phyloP scores from a whole-genome alignment of 768 basidiomycete species.

The Agrocybe praecox region DNA sequence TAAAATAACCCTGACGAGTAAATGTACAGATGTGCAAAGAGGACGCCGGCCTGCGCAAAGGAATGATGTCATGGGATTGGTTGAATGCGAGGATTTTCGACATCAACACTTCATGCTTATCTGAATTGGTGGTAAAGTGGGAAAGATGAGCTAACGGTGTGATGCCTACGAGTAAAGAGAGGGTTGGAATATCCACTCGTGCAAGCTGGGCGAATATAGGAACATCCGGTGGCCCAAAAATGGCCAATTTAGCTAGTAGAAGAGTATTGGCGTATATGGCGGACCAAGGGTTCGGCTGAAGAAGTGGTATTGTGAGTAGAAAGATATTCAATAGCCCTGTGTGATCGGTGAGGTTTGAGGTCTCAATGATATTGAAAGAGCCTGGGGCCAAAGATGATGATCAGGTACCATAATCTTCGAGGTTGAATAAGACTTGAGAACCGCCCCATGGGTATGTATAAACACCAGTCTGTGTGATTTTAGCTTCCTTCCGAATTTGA shows the following conservation, averaged over 20 bases:
- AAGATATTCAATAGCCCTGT: constrained; percentile 52
- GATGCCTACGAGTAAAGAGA: constrained; percentile 46
- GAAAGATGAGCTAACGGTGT: constrained; percentile 39
- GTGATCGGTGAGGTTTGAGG: constrained; percentile 52
- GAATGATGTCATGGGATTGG: constrained; percentile 38
- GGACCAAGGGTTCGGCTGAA: constrained; percentile 29
- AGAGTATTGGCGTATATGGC: constrained; percentile 47
- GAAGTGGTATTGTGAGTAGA: constrained; percentile 36
- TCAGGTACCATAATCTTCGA: constrained; percentile 27
- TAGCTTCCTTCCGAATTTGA: constrained; percentile 16
- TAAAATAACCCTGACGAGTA: too few species aligned
- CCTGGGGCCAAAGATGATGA: constrained; percentile 29
- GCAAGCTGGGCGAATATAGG: constrained; percentile 26
- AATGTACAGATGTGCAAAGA: too few species aligned
- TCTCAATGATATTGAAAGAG: constrained; percentile 48
- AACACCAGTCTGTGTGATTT: constrained; percentile 24
- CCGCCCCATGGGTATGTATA: constrained; percentile 39
- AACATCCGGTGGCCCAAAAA: background rate
- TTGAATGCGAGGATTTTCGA: background rate
- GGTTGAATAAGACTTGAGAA: constrained; percentile 29
- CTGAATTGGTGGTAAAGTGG: constrained; percentile 40
- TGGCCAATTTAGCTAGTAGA: constrained; percentile 16
- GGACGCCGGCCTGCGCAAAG: too few species aligned
- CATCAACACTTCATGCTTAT: constrained; percentile 38
- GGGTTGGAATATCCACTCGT: constrained; percentile 38